A percentile compares a stretch with the other conserved stretches of the same genome.
These are phyloP conservation scores for Populus hybrid DNA, from an alignment of 441 rosid genomes.

Conservation along the genomic window DNA sequence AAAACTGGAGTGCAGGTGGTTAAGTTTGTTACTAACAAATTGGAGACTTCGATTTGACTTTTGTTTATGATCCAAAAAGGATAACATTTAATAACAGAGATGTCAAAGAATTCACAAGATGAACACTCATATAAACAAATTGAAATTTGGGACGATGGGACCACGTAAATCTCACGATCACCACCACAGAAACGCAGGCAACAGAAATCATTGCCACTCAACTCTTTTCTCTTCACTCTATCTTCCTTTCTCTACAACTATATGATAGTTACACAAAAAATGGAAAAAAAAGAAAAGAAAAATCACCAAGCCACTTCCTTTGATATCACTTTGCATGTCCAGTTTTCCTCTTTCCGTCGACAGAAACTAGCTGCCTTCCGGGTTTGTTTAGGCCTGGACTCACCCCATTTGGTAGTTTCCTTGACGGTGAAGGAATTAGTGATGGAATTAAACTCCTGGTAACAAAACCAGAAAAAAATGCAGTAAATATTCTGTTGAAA, in stretches of 20 bases:
- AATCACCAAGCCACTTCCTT: slow-evolving; percentile 16
- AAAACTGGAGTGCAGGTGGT: too few species aligned
- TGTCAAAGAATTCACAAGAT: slow-evolving; percentile 16
- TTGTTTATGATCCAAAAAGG: neutral
- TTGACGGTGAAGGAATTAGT: slow-evolving; percentile 59
- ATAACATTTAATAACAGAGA: neutral
- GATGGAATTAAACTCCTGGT: slow-evolving; percentile 76
- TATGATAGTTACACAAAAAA: slow-evolving; percentile 23
- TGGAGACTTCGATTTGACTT: neutral
- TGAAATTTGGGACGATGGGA: slow-evolving; percentile 20
- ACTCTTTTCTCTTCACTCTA: slow-evolving; percentile 5
- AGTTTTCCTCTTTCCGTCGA: slow-evolving; percentile 53
- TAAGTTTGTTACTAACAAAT: neutral
- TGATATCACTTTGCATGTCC: slow-evolving; percentile 46
- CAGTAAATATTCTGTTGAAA: neutral
- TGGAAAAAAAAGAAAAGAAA: neutral
- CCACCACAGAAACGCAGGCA: slow-evolving; percentile 27
- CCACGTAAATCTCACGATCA: slow-evolving; percentile 23
- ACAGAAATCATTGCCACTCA: slow-evolving; percentile 23
- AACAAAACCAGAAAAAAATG: slow-evolving; percentile 5
- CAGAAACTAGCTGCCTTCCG: slow-evolving; percentile 29
- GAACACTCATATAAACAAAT: slow-evolving; percentile 26
- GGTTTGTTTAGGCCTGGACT: slow-evolving; percentile 34
- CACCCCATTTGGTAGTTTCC: slow-evolving; percentile 39
- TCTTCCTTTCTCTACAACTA: slow-evolving; percentile 24